These are phyloP conservation scores for Emmonsiellopsis sp. DNA, from an alignment of 2,329 filamentous ascomycete species.

Conservation along the genomic window DNA sequence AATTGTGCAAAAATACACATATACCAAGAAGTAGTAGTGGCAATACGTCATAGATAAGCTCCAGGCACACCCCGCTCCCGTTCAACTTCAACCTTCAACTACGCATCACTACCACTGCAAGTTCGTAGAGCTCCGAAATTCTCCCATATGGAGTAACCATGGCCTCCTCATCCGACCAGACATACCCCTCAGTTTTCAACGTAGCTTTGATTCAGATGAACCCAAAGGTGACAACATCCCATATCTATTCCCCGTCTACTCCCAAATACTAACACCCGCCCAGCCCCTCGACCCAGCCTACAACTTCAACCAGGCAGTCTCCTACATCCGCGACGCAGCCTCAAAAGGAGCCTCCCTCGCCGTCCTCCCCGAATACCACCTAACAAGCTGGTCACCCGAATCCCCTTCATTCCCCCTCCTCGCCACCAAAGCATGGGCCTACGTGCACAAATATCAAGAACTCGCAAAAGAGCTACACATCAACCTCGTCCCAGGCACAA, in stretches of 20 bases:
- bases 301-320: conserved; percentile 18
- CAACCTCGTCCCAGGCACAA: conserved; percentile 34
- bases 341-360: conserved; percentile 41
- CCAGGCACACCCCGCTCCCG: no score
- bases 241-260: neutral
- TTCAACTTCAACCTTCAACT: no score
- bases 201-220: neutral
- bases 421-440: conserved; percentile 40
- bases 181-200: neutral
- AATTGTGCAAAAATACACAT: neutral
- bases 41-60: no score
- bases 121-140: neutral
- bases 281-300: neutral
- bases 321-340: conserved; percentile 37
- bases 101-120: no score
- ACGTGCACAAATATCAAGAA: conserved; percentile 42
- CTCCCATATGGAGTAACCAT: neutral
- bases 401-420: conserved; percentile 36
- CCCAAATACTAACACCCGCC: neutral
- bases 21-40: no score
- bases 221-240: neutral
- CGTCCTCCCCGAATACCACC: conserved; percentile 49
- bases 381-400: conserved; percentile 43
- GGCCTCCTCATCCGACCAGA: neutral
- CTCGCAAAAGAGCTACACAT: conserved; percentile 42